phyloP scores from a whole-genome alignment of 352 stramenopile genomes.

The Phytopythium sindhum region DNA sequence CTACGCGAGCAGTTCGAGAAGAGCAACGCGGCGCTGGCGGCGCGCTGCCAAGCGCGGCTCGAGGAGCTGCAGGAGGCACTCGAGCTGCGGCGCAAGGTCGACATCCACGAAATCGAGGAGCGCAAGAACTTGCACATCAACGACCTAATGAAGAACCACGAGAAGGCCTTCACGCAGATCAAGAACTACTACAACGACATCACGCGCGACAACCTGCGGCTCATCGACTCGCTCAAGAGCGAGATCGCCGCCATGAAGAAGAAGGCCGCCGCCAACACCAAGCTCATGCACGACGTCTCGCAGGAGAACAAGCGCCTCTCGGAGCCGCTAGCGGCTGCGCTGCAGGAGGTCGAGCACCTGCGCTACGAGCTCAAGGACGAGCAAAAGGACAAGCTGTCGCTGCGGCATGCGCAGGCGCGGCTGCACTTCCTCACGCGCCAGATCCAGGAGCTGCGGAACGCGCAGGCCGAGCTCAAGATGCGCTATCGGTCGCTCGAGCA shows the following conservation, averaged over 20 bases:
- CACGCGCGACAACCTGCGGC: slow-evolving; percentile 90
- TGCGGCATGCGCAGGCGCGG: slow-evolving; percentile 86
- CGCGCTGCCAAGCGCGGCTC: slow-evolving; percentile 68
- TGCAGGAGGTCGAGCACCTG: slow-evolving; percentile 89
- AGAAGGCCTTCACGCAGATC: slow-evolving; percentile 92
- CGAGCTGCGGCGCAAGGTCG: slow-evolving; percentile 89
- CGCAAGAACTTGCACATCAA: slow-evolving; percentile 96
- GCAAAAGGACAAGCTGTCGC: slow-evolving; percentile 89
- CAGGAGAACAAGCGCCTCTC: slow-evolving; percentile 92
- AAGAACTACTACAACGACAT: slow-evolving; percentile 97
- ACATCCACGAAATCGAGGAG: slow-evolving; percentile 93
- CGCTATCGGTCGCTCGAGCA: slow-evolving; percentile 76
- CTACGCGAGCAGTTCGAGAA: slow-evolving; percentile 89
- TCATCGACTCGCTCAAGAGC: slow-evolving; percentile 92
- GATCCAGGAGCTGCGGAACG: slow-evolving; percentile 53
- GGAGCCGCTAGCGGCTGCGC: slow-evolving; percentile 80
- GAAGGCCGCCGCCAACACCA: slow-evolving; percentile 88
- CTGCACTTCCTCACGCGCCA: slow-evolving; percentile 78
- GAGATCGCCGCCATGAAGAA: slow-evolving; percentile 93
- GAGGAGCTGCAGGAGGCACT: slow-evolving; percentile 80
- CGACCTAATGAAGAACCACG: slow-evolving; percentile 93
- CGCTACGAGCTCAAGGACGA: slow-evolving; percentile 88
- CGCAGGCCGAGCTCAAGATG: slow-evolving; percentile 63
- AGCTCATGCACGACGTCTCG: slow-evolving; percentile 91
- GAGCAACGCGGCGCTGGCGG: slow-evolving; percentile 72